Evolutionary conservation across 2,329 filamentous ascomycete genomes (phyloP), one percentile per base, ranked within the genome.

Genomic region (Fusarium denticulatum): DNA sequence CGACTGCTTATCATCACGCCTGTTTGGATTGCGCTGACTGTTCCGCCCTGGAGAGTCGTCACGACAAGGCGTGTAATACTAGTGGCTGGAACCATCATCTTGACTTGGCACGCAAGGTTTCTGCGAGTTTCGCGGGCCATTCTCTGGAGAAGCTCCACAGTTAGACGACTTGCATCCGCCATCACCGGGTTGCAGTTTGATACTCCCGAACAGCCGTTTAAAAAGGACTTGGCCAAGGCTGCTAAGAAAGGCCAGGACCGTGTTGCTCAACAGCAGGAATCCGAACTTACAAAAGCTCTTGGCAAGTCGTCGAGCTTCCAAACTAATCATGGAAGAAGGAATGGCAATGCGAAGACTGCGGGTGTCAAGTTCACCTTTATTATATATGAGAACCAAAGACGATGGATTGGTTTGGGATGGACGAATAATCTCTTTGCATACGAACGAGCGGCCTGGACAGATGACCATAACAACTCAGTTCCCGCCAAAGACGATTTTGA

Each of bases 291-390:
- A 45, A 86, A 83, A 73, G 86, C 83, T 15, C 81, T 85, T 39
- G 80, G 68, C 24, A 75, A 71, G 16, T 67, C 76, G 9, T 69
- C 76, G 7, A 77, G 78, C 43, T 78, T 79, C 26, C 74, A 78
- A 28, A 73, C 76, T n/a, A 79, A 73, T n/a, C 76, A 77, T 49
- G 59, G 67, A 47, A 71, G 76, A 45, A 73, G 75, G 46, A 75
- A 78, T 13, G 80, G 86, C 42, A 82, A 84, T 28, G 82, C 82
- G n/a, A 87, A 87, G 68, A 92, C 93, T 9, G 90, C 94, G 0
- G 95, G 95, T 3, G 94, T 99, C 20, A 93, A 95, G 49, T 99
- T 99, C 79, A 99, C 96, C 0, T 99, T 99, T 72, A 95, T 96
- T 53, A 88, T 99, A 6, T 98, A 95, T 79, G 96, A 99, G 81